Conservation (phyloP, 2,329 filamentous ascomycete genomes). For the Fusarium nanum region DNA sequence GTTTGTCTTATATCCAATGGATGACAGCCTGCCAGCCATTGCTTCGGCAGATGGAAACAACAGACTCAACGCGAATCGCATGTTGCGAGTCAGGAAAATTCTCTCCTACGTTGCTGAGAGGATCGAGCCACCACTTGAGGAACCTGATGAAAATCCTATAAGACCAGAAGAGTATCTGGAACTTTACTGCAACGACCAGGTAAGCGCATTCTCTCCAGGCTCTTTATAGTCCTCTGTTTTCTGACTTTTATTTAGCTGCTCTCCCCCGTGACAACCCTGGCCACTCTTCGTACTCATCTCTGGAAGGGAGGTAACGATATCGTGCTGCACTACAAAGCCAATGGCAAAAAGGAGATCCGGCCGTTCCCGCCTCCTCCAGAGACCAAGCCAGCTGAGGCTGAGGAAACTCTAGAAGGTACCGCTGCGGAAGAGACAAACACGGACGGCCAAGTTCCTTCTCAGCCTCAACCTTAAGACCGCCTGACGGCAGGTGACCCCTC, state of each 20-base stretch:
- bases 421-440: slow-evolving; percentile 31
- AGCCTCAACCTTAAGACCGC: slow-evolving; percentile 20
- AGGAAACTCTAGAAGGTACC: slow-evolving; percentile 34
- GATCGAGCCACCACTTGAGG: slow-evolving; percentile 78
- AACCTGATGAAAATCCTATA: slow-evolving; percentile 69
- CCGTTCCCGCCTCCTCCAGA: slow-evolving; percentile 46
- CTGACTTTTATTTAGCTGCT: slow-evolving; percentile 63
- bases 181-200: slow-evolving; percentile 92
- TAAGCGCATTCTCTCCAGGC: slow-evolving; percentile 57
- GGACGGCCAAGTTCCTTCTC: slow-evolving; percentile 20
- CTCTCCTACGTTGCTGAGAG: slow-evolving; percentile 91
- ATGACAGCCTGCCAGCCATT: slow-evolving; percentile 75
- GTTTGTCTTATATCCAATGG: slow-evolving; percentile 86
- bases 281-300: slow-evolving; percentile 88
- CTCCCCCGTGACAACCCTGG: slow-evolving; percentile 88
- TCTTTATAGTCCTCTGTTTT: not conserved
- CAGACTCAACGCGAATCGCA: slow-evolving; percentile 93
- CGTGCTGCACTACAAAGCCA: slow-evolving; percentile 88
- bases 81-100: slow-evolving; percentile 96
- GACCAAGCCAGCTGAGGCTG: slow-evolving; percentile 37
- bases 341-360: slow-evolving; percentile 78
- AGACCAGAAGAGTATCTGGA: slow-evolving; percentile 94
- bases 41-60: slow-evolving; percentile 83
- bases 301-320: slow-evolving; percentile 98
- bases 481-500: slow-evolving; percentile 6